These are phyloP conservation scores for Brettanomyces bruxellensis DNA, from an alignment of 805 yeast genomes.

Conservation along the genomic window DNA sequence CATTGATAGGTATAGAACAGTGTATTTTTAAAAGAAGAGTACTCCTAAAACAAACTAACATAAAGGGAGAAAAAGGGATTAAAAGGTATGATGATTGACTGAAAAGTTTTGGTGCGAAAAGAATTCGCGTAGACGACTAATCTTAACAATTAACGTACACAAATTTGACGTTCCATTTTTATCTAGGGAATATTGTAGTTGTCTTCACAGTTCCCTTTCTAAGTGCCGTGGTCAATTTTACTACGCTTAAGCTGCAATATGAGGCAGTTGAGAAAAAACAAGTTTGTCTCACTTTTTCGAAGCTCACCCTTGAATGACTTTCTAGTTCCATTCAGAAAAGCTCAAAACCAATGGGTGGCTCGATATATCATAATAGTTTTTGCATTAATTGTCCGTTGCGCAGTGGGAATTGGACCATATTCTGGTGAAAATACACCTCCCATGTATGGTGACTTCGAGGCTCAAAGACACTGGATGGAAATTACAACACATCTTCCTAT, in stretches of 20 bases:
- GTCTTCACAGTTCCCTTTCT: too few relatives aligned
- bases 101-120: too few relatives aligned
- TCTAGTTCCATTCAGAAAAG: conserved; percentile 67
- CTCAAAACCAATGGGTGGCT: conserved; percentile 87
- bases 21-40: too few relatives aligned
- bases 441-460: conserved; percentile 92
- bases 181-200: too few relatives aligned
- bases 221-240: background rate
- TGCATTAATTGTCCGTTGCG: conserved; percentile 69
- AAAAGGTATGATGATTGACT: too few relatives aligned
- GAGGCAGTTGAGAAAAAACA: background rate
- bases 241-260: background rate
- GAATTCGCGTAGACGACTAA: too few relatives aligned
- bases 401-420: conserved; percentile 82
- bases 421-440: conserved; percentile 72
- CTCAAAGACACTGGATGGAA: conserved; percentile 98
- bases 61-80: too few relatives aligned
- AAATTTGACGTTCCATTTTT: too few relatives aligned
- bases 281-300: conserved; percentile 24
- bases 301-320: conserved; percentile 69
- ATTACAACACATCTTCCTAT: conserved; percentile 71
- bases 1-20: too few relatives aligned
- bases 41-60: too few relatives aligned
- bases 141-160: too few relatives aligned
- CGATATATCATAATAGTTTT: conserved; percentile 65